phyloP scores from a whole-genome alignment of 495 filamentous ascomycete genomes.

The Xeromyces bisporus region DNA sequence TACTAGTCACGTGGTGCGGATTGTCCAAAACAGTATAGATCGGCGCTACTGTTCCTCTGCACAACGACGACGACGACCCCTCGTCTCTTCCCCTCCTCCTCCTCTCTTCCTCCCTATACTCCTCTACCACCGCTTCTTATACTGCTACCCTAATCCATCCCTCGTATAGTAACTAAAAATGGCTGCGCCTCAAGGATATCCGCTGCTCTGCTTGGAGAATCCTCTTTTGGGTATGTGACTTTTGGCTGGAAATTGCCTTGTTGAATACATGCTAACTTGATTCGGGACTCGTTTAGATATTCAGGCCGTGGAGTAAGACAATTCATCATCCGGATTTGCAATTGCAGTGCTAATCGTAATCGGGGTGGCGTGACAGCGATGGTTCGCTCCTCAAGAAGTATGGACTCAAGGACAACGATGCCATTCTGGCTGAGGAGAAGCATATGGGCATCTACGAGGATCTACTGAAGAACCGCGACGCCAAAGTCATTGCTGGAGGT shows the following conservation, averaged over 20 bases:
- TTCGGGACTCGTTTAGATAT: constrained; percentile 52
- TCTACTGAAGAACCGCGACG: constrained; percentile 66
- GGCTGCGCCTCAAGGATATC: constrained; percentile 57
- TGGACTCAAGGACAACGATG: constrained; percentile 83
- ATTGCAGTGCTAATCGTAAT: too few species aligned
- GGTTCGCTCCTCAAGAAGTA: constrained; percentile 79
- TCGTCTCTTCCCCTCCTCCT: constrained; percentile 1
- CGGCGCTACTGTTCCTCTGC: too few species aligned
- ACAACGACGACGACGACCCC: too few species aligned
- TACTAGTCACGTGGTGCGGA: too few species aligned
- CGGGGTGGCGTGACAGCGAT: constrained; percentile 27
- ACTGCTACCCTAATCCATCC: constrained; percentile 1
- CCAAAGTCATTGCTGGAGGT: constrained; percentile 89
- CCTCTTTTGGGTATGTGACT: constrained; percentile 66
- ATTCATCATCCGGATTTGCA: too few species aligned
- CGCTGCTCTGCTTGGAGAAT: constrained; percentile 86
- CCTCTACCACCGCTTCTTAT: constrained; percentile 4
- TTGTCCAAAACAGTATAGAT: too few species aligned
- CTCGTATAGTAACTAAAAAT: constrained; percentile 29
- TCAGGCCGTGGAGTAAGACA: constrained; percentile 57
- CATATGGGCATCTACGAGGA: constrained; percentile 85
- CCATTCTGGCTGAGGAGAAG: constrained; percentile 86
- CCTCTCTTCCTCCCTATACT: constrained; percentile 1
- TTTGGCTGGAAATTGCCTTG: constrained; percentile 5
- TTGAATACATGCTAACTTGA: background rate